phyloP scores from a whole-genome alignment of 331 rosid species.

The Pyracantha coccinea region DNA sequence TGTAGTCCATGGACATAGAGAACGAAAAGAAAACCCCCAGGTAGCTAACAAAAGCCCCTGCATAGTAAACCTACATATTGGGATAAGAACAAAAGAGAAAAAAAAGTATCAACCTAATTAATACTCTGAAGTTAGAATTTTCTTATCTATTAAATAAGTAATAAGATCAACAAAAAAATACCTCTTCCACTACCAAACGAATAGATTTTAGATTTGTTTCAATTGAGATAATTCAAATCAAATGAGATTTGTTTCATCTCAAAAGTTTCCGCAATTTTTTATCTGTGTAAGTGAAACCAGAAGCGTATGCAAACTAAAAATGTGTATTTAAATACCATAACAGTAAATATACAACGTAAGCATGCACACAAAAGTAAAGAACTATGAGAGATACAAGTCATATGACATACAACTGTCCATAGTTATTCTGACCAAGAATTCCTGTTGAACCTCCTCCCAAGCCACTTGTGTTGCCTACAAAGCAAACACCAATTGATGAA shows the following conservation, averaged over 20 bases:
- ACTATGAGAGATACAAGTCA: not conserved
- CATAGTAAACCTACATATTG: not conserved
- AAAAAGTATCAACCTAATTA: not conserved
- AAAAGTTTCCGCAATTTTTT: not conserved
- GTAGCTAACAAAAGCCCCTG: not conserved
- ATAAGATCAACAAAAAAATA: not conserved
- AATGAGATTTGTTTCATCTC: not conserved
- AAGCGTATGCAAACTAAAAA: not conserved
- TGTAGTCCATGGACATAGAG: not conserved
- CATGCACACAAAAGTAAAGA: not conserved
- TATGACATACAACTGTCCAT: constrained; percentile 56
- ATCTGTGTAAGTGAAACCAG: not conserved
- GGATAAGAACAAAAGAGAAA: not conserved
- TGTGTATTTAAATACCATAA: not conserved
- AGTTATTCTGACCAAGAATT: constrained; percentile 58
- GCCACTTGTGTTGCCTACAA: constrained; percentile 42
- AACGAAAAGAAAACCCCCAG: not conserved
- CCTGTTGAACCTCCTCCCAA: constrained; percentile 38
- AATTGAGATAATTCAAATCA: not conserved
- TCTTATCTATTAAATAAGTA: not conserved
- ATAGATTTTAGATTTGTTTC: not conserved
- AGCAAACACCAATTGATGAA: constrained; percentile 5
- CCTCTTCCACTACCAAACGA: not conserved
- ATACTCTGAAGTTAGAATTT: not conserved
- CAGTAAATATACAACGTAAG: not conserved